A percentile compares a stretch with the other conserved stretches of the same genome.
These are phyloP conservation scores for Tetraselmis striata DNA, from an alignment of 139 green algal genomes.

Conservation along the genomic window DNA sequence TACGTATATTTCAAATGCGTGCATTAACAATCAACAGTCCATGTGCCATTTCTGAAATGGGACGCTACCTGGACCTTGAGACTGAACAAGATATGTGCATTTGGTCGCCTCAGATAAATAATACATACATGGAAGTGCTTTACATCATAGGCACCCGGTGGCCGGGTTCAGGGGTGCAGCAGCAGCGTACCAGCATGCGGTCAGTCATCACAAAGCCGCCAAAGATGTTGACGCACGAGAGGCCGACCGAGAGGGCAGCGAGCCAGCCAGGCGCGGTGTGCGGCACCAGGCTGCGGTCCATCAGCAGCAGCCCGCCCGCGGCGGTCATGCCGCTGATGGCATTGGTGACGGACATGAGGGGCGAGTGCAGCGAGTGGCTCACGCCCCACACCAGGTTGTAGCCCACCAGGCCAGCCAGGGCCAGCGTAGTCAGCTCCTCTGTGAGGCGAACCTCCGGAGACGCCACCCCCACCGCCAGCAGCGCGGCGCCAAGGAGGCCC, in stretches of 20 bases:
- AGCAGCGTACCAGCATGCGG: not conserved
- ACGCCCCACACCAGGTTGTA: conserved; percentile 66
- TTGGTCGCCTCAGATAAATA: too few relatives aligned
- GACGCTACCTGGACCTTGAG: too few relatives aligned
- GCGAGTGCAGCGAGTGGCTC: conserved; percentile 78
- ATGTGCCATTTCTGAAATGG: too few relatives aligned
- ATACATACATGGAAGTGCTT: too few relatives aligned
- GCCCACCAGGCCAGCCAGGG: conserved; percentile 11
- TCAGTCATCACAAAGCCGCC: conserved; percentile 22
- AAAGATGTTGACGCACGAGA: conserved; percentile 25
- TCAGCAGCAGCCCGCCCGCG: conserved; percentile 69
- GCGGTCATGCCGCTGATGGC: conserved; percentile 72
- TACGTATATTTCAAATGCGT: too few relatives aligned
- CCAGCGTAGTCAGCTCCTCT: not conserved
- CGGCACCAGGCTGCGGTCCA: conserved; percentile 57
- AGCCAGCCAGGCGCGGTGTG: conserved; percentile 17
- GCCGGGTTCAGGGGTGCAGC: not conserved
- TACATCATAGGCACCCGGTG: too few relatives aligned
- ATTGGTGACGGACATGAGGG: conserved; percentile 92
- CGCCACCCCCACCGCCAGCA: not conserved
- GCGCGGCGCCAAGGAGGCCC: not conserved
- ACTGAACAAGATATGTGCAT: too few relatives aligned
- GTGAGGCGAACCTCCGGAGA: not conserved
- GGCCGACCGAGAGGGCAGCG: conserved; percentile 5
- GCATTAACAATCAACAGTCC: too few relatives aligned